These are phyloP conservation scores for Psilocybe subaeruginosa DNA, from an alignment of 768 basidiomycete species.

Conservation along the genomic window DNA sequence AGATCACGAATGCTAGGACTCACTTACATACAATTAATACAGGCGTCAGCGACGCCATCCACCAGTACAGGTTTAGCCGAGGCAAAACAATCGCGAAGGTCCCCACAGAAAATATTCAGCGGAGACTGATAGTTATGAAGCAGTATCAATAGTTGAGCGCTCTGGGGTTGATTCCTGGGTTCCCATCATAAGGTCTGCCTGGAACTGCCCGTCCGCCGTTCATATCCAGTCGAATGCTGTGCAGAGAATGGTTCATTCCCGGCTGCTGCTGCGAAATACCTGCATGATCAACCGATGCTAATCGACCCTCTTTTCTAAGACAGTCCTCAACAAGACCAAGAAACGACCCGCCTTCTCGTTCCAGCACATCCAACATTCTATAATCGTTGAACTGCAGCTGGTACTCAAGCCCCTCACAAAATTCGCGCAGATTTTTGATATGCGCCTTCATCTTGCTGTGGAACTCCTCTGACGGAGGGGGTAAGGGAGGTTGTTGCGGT, in stretches of 20 bases:
- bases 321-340: conserved; percentile 41
- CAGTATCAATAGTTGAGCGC: conserved; percentile 20
- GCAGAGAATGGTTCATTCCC: background rate
- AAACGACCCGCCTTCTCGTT: conserved; percentile 43
- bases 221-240: conserved; percentile 2
- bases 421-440: conserved; percentile 45
- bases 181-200: conserved; percentile 15
- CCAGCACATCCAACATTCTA: conserved; percentile 44
- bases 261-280: background rate
- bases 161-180: conserved; percentile 26
- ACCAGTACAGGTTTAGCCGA: background rate
- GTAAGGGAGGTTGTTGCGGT: conserved; percentile 11
- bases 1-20: background rate
- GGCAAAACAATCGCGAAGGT: background rate
- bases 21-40: background rate
- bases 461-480: conserved; percentile 27
- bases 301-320: conserved; percentile 41
- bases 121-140: background rate
- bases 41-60: background rate
- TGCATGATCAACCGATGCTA: conserved; percentile 15
- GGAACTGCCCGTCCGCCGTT: background rate
- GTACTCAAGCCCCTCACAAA: conserved; percentile 48
- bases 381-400: conserved; percentile 49
- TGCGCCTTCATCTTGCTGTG: conserved; percentile 42
- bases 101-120: background rate